Evolutionary conservation across 306 rosid species (phyloP).

Genomic region (Prunus davidiana): DNA sequence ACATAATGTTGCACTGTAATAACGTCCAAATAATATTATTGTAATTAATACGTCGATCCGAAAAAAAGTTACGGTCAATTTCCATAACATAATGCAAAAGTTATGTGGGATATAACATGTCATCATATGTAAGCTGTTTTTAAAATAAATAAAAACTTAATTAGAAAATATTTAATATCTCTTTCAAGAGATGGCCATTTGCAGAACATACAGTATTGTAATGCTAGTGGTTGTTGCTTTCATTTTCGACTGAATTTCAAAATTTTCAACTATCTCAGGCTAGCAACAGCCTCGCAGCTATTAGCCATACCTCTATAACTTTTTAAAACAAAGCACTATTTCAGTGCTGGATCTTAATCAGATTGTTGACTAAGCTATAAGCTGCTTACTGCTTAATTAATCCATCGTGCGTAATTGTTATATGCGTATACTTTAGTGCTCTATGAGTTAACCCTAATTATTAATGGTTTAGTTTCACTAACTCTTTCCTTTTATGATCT

Average conservation of each 20-base stretch:
- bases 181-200: background rate
- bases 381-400: background rate
- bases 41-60: background rate
- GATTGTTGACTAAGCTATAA: background rate
- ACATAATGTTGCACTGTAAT: rapidly evolving
- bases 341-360: background rate
- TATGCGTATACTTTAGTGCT: no score
- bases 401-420: no score
- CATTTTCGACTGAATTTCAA: background rate
- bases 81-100: background rate
- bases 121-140: background rate
- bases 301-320: background rate
- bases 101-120: background rate
- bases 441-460: background rate
- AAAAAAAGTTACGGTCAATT: background rate
- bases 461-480: background rate
- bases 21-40: background rate
- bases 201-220: background rate
- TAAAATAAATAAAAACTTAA: background rate
- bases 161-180: background rate
- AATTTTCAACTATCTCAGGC: slow-evolving; percentile 3
- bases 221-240: background rate
- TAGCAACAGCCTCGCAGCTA: background rate
- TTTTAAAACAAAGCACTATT: background rate
- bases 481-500: no score